phyloP scores from a whole-genome alignment of 768 basidiomycete species.

The Auricularia sp. region DNA sequence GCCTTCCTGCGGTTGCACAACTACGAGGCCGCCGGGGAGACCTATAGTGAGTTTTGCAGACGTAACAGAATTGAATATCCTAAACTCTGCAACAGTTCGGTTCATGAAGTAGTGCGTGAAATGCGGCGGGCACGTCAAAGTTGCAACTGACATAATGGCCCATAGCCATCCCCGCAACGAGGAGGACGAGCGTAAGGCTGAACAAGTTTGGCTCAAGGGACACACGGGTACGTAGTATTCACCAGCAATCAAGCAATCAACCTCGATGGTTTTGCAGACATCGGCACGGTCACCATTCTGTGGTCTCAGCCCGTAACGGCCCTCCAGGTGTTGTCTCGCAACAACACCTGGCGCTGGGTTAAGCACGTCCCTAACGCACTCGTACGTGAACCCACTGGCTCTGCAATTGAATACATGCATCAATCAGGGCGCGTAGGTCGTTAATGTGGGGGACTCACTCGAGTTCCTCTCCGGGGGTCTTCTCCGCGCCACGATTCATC shows the following conservation, averaged over 20 bases:
- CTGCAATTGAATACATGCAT: too few relatives aligned
- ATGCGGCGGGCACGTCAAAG: neutral
- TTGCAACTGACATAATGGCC: neutral
- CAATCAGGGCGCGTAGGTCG: conserved; percentile 22
- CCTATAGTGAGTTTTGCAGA: neutral
- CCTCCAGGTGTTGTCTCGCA: conserved; percentile 25
- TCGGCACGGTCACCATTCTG: conserved; percentile 24
- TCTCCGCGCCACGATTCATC: conserved; percentile 28
- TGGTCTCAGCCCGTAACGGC: conserved; percentile 30
- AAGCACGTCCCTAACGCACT: conserved; percentile 27
- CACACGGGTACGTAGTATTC: conserved; percentile 20
- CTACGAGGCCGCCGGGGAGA: neutral
- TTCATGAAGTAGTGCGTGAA: neutral
- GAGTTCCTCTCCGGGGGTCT: conserved; percentile 27
- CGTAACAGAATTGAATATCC: too few relatives aligned
- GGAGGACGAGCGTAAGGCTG: conserved; percentile 38
- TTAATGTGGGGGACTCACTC: conserved; percentile 26
- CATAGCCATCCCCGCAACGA: conserved; percentile 39
- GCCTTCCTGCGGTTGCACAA: neutral
- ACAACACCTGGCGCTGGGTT: conserved; percentile 28
- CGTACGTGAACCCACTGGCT: conserved; percentile 11
- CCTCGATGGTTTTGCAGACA: conserved; percentile 15
- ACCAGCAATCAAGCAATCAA: neutral
- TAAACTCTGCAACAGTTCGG: neutral
- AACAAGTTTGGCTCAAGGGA: conserved; percentile 34